These are phyloP conservation scores for Pyrus hybrid DNA, from an alignment of 331 rosid genomes.

Conservation along the genomic window DNA sequence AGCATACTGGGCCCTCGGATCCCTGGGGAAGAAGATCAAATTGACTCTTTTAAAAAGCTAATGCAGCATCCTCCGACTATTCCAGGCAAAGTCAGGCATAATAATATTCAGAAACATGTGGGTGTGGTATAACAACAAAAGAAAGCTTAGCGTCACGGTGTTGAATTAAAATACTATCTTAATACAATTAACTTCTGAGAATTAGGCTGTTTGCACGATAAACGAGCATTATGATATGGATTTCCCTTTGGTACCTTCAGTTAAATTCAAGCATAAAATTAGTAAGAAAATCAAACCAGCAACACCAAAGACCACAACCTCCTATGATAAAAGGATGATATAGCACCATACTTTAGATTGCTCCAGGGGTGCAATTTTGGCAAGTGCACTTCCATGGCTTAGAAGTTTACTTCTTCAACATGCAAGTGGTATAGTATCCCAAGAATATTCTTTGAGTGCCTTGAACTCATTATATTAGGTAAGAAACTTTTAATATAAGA, in stretches of 20 bases:
- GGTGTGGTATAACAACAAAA: neutral
- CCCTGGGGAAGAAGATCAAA: neutral
- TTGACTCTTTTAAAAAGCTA: neutral
- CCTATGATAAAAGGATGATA: neutral
- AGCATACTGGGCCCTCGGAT: neutral
- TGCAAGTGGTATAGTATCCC: too few species aligned
- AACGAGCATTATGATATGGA: slow-evolving; percentile 85
- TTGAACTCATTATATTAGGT: too few species aligned
- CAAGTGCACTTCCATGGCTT: too few species aligned
- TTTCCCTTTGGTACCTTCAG: slow-evolving; percentile 94
- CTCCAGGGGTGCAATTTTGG: too few species aligned
- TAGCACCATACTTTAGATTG: neutral
- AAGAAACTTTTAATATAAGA: too few species aligned
- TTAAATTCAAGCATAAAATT: slow-evolving; percentile 12
- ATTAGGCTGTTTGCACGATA: slow-evolving; percentile 73
- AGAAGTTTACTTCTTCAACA: too few species aligned
- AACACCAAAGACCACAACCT: neutral
- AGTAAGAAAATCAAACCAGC: slow-evolving; percentile 1
- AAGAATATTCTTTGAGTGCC: too few species aligned
- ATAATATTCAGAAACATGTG: neutral
- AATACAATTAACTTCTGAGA: slow-evolving; percentile 54
- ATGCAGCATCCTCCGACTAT: neutral
- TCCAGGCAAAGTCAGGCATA: neutral
- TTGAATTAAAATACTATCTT: neutral
- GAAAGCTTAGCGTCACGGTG: neutral